Base-by-base conservation (phyloP, 257 asterid genomes). In the Mitragyna speciosa region DNA sequence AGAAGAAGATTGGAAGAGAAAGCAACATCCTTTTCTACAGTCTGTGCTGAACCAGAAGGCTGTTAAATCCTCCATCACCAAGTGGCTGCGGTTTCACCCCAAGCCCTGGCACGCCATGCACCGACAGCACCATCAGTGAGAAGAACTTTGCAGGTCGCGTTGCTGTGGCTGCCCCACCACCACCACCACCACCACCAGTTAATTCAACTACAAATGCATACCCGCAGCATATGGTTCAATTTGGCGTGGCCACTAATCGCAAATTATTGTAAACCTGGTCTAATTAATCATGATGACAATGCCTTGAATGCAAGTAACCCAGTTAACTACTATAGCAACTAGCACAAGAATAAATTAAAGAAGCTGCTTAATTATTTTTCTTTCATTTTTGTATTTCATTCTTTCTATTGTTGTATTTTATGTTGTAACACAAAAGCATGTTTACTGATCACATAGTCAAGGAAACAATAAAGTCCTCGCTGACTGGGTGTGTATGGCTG, bases 71-170 rank as follows among this genome's bases (percentile, higher is more conserved):
- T 12, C 89, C 86, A 15, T 48, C 83, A 4, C 85, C 83, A 0
- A 85, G 76, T 52, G 67, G 82, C 64, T 79, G 78, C 59, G 43
- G 83, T 3, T 80, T 84, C 85, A 26, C 83, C 41, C 81, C 83
- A 0, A 59, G 83, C 12, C 24, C 76, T 0, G 79, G 83, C 0
- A 85, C 84, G 75, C 87, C 89, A 6, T 87, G 93, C 86, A 49
- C 52, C 19, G 49, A 69, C 12, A 79, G 26, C 31, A 20, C 95
- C 28, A 43, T 89, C 39, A 69, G 80, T 70, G 61, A 82, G 76
- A 86, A 77, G 74, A 89, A 88, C 83, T 91, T 85, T 70, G 92
- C 88, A 0, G 88, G 88, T 17, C 58, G 58, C 54, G 47, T 2
- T 45, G 49, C 56, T 12, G 48, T 20, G 30, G 72, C 81, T 9